phyloP scores from a whole-genome alignment of 805 yeast species.

The Jamesozyma piceae region DNA sequence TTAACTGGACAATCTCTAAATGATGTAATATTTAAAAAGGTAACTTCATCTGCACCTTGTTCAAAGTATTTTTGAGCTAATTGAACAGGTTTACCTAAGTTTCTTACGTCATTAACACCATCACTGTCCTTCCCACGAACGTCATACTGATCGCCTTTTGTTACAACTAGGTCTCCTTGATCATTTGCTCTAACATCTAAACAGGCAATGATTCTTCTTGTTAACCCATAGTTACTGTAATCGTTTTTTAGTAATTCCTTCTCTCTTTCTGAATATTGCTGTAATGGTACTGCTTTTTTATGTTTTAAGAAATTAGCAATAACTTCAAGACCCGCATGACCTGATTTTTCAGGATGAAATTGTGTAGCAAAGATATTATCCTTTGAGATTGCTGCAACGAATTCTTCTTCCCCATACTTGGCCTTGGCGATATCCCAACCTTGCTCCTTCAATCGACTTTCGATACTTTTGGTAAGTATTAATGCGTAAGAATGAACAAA shows the following conservation, averaged over 20 bases:
- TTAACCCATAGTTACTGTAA: slow-evolving; percentile 51
- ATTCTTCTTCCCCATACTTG: slow-evolving; percentile 66
- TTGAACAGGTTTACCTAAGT: slow-evolving; percentile 93
- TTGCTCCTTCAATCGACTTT: slow-evolving; percentile 22
- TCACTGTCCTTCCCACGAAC: slow-evolving; percentile 64
- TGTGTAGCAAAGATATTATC: slow-evolving; percentile 89
- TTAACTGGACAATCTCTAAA: slow-evolving; percentile 87
- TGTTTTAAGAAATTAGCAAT: slow-evolving; percentile 59
- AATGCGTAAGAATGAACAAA: slow-evolving; percentile 94
- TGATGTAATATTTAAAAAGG: slow-evolving; percentile 90
- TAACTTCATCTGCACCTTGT: slow-evolving; percentile 97
- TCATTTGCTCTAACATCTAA: slow-evolving; percentile 95
- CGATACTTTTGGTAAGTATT: slow-evolving; percentile 36
- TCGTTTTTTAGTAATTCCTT: slow-evolving; percentile 25
- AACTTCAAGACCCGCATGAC: slow-evolving; percentile 75
- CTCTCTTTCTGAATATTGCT: slow-evolving; percentile 18
- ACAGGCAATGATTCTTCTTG: slow-evolving; percentile 91
- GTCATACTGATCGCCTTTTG: slow-evolving; percentile 97
- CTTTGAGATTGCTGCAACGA: slow-evolving; percentile 71
- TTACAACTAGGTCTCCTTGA: slow-evolving; percentile 89
- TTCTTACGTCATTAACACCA: slow-evolving; percentile 59
- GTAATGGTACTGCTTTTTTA: slow-evolving; percentile 13
- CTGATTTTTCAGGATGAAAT: slow-evolving; percentile 98
- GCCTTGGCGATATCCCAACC: slow-evolving; percentile 72
- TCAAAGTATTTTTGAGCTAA: slow-evolving; percentile 80